Evolutionary conservation across 169 alveolate genomes (phyloP).

Genomic region (Cryptosporidium bovis): DNA sequence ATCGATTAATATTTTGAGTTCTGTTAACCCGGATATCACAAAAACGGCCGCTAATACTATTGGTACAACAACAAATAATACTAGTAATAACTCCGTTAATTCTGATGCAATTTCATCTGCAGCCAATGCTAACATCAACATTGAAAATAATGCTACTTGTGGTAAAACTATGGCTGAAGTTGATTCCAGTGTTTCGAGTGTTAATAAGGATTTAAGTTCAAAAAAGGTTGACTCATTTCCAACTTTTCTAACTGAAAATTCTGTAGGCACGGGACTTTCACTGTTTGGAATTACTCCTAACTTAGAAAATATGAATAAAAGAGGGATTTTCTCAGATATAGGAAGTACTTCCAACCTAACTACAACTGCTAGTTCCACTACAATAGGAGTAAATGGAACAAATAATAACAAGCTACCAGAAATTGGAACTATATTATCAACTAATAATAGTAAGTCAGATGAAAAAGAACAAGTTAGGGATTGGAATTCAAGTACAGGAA

Average conservation of each 20-base stretch:
- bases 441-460: slow-evolving; percentile 1
- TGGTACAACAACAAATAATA: too few species aligned
- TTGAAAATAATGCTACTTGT: neutral
- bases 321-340: too few species aligned
- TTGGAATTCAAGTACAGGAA: neutral
- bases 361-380: neutral
- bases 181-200: too few species aligned
- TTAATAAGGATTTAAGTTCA: too few species aligned
- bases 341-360: too few species aligned
- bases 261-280: neutral
- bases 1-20: too few species aligned
- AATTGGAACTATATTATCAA: slow-evolving; percentile 1
- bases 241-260: too few species aligned
- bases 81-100: too few species aligned
- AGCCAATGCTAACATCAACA: neutral
- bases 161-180: neutral
- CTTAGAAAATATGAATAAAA: neutral
- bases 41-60: too few species aligned
- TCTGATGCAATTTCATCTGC: neutral
- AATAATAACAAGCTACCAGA: neutral
- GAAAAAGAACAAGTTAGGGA: slow-evolving; percentile 3
- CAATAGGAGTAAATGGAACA: neutral
- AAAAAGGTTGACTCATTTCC: too few species aligned
- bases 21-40: too few species aligned
- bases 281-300: slow-evolving; percentile 38